Conservation (phyloP, 106 monocot species). For the Iris macrosiphon region DNA sequence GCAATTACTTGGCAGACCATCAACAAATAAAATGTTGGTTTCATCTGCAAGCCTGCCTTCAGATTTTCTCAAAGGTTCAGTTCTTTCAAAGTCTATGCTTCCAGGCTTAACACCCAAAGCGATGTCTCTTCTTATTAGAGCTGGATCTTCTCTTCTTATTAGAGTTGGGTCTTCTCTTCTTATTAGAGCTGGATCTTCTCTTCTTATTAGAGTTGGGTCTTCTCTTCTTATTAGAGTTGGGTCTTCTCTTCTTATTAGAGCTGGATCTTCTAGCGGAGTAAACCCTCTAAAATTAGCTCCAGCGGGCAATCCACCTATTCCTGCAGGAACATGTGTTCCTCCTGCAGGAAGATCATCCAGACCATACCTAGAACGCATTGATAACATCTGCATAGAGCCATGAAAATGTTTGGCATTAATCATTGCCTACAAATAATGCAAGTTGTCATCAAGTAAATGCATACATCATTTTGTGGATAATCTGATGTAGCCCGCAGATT, state of each 20-base stretch:
- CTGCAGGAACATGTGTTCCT: too few relatives aligned
- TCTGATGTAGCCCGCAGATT: constrained; percentile 9
- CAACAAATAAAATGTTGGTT: constrained; percentile 53
- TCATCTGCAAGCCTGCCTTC: constrained; percentile 29
- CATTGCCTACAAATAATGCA: neutral
- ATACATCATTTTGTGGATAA: constrained; percentile 12
- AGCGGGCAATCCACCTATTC: constrained; percentile 7
- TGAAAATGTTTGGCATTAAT: neutral
- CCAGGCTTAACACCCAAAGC: constrained; percentile 13
- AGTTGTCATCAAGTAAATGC: neutral
- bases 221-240: too few relatives aligned
- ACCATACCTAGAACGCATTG: constrained; percentile 15
- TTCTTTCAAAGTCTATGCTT: constrained; percentile 11
- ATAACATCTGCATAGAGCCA: constrained; percentile 4
- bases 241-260: constrained; percentile 19
- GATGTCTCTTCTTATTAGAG: constrained; percentile 18
- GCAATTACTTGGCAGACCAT: constrained; percentile 66
- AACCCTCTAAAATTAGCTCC: constrained; percentile 12
- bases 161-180: too few relatives aligned
- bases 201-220: too few relatives aligned
- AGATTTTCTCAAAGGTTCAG: constrained; percentile 18
- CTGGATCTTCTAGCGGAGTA: constrained; percentile 25
- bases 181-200: too few relatives aligned
- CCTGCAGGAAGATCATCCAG: constrained; percentile 19
- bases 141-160: constrained; percentile 30